These are phyloP conservation scores for Tillandsia fasciculata DNA, from an alignment of 176 grass and related monocot genomes.

Conservation along the genomic window DNA sequence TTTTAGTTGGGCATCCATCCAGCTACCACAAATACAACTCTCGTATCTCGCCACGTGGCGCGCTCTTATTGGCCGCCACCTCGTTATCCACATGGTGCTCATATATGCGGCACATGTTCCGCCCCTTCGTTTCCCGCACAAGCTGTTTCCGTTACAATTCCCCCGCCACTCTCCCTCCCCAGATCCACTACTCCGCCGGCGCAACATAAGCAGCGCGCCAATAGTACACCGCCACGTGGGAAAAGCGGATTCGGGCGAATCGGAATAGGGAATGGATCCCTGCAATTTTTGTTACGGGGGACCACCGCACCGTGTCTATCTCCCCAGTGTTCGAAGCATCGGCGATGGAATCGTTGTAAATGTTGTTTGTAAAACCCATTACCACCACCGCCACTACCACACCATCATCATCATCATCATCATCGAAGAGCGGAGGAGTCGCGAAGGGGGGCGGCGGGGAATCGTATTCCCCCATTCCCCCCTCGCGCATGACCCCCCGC, in stretches of 20 bases:
- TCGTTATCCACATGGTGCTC: not conserved
- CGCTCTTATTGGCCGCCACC: no score
- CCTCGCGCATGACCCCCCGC: not conserved
- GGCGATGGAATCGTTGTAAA: slow-evolving; percentile 3
- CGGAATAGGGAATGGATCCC: not conserved
- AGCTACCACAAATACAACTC: no score
- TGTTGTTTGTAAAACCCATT: not conserved
- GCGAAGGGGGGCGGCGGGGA: slow-evolving; percentile 3
- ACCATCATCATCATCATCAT: not conserved
- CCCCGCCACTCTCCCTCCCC: not conserved
- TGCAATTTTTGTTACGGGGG: slow-evolving; percentile 16
- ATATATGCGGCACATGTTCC: not conserved
- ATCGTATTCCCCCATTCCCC: slow-evolving; percentile 18
- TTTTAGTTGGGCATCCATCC: no score
- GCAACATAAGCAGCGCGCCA: not conserved
- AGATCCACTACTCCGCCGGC: not conserved
- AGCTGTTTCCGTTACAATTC: not conserved
- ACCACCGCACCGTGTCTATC: slow-evolving; percentile 16
- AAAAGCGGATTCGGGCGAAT: not conserved
- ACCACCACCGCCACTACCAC: not conserved
- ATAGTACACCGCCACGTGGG: not conserved
- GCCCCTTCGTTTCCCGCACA: no score
- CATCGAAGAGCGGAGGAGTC: not conserved
- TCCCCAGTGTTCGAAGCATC: slow-evolving; percentile 2
- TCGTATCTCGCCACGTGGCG: no score